Evolutionary conservation across 495 filamentous ascomycete species (phyloP), one percentile per base, ranked within the genome.

Genomic region (Pseudevernia furfuracea): DNA sequence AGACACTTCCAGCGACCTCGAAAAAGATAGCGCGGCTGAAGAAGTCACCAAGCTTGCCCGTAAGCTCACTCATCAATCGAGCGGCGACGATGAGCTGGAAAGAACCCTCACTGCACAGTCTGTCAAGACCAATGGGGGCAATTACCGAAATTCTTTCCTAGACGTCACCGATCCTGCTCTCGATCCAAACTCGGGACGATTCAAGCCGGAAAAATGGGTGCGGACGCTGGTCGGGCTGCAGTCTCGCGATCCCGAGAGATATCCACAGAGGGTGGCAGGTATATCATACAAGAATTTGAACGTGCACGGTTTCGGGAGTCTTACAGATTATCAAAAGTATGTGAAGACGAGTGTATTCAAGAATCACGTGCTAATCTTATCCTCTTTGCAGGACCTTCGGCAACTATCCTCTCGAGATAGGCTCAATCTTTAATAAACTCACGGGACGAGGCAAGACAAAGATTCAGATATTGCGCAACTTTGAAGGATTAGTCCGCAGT

Each of bases 301-400:
- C 64, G 86, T 90, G 30, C 85, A 91, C 74, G 90, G 90, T 38
- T 92, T 85, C 71, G 90, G 89, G 30, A 83, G 81, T 53, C 77
- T 87, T 1, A 89, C 89, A 3, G 89, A 92, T 74, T 93, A 89
- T 70, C 90, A 94, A 72, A 92, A 92, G 62, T 64, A 49, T 25
- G 62, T 79, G 81, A 84, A 69, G 81, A 88, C 53, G 74, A 77
- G 59, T 89, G 89, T 70, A 74, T 85, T 49, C 87, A 83, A 80
- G 72, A 39, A 82, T 85, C 57, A 73, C 69, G 11, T 70, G 75
- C 34, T 79, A 80, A 5, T 68, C 77, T 4, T 3, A 14, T 36
- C 37, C 52, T 37, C 14, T 23, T 15, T 15, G 3, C 36, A 64
- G 62, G 53, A 71, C 70, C 3, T 71, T 71, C 11, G 67, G 66